phyloP scores from a whole-genome alignment of 2,329 filamentous ascomycete genomes.

The Pseudophaeomoniella oleicola region DNA sequence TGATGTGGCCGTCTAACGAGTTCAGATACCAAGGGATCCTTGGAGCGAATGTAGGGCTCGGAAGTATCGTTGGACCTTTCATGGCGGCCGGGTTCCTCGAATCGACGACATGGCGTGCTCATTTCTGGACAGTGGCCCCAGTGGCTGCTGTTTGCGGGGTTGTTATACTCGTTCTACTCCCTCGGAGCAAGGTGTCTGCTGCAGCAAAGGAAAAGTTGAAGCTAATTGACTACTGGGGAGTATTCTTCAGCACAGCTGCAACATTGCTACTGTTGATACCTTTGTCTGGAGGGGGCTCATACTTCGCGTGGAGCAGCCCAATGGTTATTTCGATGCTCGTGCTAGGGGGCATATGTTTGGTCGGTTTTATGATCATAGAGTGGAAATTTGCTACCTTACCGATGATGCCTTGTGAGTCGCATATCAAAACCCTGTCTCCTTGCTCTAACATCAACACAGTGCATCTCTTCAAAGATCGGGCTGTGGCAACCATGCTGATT shows the following conservation, averaged over 20 bases:
- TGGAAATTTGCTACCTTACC: constrained; percentile 41
- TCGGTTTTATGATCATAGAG: constrained; percentile 39
- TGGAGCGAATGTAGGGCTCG: constrained; percentile 26
- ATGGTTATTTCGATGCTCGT: constrained; percentile 46
- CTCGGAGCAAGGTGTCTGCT: constrained; percentile 33
- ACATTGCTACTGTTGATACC: constrained; percentile 49
- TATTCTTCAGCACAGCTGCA: constrained; percentile 38
- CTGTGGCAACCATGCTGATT: constrained; percentile 39
- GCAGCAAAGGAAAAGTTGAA: constrained; percentile 32
- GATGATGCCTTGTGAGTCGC: constrained; percentile 34
- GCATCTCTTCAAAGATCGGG: constrained; percentile 36
- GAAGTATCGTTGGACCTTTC: constrained; percentile 33
- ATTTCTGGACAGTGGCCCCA: constrained; percentile 39
- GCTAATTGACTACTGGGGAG: constrained; percentile 46
- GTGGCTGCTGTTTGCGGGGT: constrained; percentile 31
- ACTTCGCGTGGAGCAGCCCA: constrained; percentile 41
- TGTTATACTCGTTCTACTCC: constrained; percentile 36
- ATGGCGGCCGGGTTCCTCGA: constrained; percentile 31
- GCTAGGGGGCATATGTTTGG: constrained; percentile 30
- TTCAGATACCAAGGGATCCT: constrained; percentile 2
- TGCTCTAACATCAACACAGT: constrained; percentile 7
- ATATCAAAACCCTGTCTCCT: too few species aligned
- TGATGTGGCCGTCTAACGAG: constrained; percentile 28
- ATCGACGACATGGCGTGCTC: constrained; percentile 27
- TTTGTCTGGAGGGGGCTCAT: constrained; percentile 44